A percentile compares a stretch with the other conserved stretches of the same genome.
Evolutionary conservation across 257 asterid genomes (phyloP).

Genomic region (Solanum phureja): DNA sequence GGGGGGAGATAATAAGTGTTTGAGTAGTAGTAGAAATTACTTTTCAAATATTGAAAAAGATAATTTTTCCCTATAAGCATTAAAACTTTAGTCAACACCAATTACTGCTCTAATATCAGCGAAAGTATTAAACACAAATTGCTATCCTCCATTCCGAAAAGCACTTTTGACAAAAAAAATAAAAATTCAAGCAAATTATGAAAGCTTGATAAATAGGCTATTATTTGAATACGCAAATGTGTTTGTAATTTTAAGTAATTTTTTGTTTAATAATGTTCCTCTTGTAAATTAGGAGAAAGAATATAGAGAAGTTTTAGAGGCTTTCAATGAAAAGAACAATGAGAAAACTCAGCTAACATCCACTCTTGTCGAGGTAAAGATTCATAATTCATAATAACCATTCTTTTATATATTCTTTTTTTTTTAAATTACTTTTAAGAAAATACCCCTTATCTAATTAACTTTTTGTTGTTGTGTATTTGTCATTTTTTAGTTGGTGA

Average conservation of each 20-base stretch:
- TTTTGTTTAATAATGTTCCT: not conserved
- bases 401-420: not conserved
- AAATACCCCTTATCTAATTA: not conserved
- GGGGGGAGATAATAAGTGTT: not conserved
- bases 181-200: not conserved
- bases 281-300: constrained; percentile 58
- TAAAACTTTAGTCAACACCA: not conserved
- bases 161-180: not conserved
- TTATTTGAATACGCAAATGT: not conserved
- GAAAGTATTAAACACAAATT: not conserved
- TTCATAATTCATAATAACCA: not conserved
- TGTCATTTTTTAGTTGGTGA: constrained; percentile 42
- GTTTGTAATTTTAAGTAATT: not conserved
- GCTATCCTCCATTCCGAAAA: not conserved
- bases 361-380: constrained; percentile 60
- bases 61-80: not conserved
- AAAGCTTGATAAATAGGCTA: not conserved
- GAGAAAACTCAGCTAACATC: constrained; percentile 65
- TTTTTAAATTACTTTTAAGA: not conserved
- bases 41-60: not conserved
- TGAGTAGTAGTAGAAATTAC: no score
- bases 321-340: constrained; percentile 61
- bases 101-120: not conserved
- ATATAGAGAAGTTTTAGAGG: constrained; percentile 70
- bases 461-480: not conserved